These are phyloP conservation scores for Gnetum montanum DNA, from an alignment of 75 land plant species.

Conservation along the genomic window DNA sequence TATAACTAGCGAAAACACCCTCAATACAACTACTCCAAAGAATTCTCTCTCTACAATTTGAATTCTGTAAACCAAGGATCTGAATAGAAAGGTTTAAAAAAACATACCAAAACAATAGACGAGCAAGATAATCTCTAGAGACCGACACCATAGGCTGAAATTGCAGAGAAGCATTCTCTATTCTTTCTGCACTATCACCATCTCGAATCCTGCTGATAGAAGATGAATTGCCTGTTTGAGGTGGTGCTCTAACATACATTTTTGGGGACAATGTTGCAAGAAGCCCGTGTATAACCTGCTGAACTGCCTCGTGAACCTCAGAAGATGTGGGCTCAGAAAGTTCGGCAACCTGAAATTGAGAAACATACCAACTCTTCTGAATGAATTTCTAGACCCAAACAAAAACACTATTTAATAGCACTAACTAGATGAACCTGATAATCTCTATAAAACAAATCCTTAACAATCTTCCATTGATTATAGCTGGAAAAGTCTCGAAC, in stretches of 20 bases:
- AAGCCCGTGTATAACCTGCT: conserved; percentile 69
- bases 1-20: no score
- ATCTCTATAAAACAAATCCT: no score
- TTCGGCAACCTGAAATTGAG: conserved; percentile 62
- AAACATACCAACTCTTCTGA: no score
- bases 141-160: conserved; percentile 67
- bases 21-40: no score
- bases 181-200: conserved; percentile 37
- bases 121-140: conserved; percentile 83
- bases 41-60: no score
- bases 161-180: conserved; percentile 49
- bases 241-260: conserved; percentile 46
- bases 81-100: no score
- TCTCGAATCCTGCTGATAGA: conserved; percentile 17
- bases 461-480: no score
- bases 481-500: no score
- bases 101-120: conserved; percentile 80
- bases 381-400: no score
- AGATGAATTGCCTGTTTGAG: conserved; percentile 27
- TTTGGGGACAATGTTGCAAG: conserved; percentile 60
- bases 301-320: conserved; percentile 66
- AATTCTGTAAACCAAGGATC: no score
- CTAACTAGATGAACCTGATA: no score
- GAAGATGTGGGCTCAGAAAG: conserved; percentile 71
- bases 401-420: no score